phyloP scores from a whole-genome alignment of 371 early-diverging fungal species.

The Coemansia sp. region DNA sequence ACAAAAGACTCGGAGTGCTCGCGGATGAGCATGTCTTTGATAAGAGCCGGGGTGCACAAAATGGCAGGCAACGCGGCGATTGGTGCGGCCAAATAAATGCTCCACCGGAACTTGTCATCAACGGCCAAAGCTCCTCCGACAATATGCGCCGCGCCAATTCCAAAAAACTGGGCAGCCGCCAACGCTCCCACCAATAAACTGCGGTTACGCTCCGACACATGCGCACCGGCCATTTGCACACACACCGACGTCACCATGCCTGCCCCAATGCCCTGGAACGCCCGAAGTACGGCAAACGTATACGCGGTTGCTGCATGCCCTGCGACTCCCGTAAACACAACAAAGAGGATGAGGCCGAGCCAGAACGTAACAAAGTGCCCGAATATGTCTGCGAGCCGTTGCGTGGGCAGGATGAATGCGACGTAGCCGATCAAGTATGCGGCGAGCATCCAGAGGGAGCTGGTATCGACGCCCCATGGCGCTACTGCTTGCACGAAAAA shows the following conservation, averaged over 20 bases:
- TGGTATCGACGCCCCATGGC: conserved; percentile 42
- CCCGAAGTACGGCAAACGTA: conserved; percentile 52
- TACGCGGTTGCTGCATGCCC: conserved; percentile 43
- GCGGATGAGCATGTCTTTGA: conserved; percentile 8
- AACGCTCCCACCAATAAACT: conserved; percentile 26
- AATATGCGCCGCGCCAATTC: conserved; percentile 38
- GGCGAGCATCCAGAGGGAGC: conserved; percentile 48
- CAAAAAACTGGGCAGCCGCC: conserved; percentile 40
- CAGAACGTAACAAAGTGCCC: conserved; percentile 52
- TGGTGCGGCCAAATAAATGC: conserved; percentile 37
- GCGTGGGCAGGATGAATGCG: conserved; percentile 46
- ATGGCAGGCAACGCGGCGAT: conserved; percentile 26
- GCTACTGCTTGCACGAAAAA: conserved; percentile 42
- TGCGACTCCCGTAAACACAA: conserved; percentile 50
- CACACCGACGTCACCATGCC: conserved; percentile 50
- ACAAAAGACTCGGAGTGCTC: conserved; percentile 11
- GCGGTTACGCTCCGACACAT: conserved; percentile 30
- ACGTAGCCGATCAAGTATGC: conserved; percentile 47
- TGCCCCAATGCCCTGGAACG: conserved; percentile 55
- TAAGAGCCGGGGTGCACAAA: conserved; percentile 40
- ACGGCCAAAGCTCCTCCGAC: conserved; percentile 41
- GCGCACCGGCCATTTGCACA: conserved; percentile 44
- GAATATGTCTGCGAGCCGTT: conserved; percentile 51
- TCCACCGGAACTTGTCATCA: conserved; percentile 37
- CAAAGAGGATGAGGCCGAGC: conserved; percentile 50